Conservation (phyloP, 352 stramenopile genomes). For the Salisapilia sapeloensis region DNA sequence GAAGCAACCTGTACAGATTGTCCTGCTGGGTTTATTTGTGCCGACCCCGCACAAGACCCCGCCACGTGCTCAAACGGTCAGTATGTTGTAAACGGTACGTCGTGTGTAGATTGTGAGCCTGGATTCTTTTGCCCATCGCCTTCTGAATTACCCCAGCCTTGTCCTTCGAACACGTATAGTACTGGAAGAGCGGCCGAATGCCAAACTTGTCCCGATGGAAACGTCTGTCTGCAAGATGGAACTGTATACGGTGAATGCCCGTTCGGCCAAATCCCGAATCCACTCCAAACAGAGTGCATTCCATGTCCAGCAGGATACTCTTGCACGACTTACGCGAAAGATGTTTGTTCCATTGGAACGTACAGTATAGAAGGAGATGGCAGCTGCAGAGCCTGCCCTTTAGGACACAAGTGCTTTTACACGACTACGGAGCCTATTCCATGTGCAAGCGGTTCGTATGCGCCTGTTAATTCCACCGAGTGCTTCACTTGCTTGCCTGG, state of each 20-base stretch:
- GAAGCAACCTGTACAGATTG: slow-evolving; percentile 20
- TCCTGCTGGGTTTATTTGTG: slow-evolving; percentile 25
- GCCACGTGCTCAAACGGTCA: slow-evolving; percentile 9
- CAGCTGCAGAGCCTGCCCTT: slow-evolving; percentile 24
- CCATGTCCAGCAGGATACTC: slow-evolving; percentile 22
- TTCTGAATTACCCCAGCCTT: slow-evolving; percentile 9
- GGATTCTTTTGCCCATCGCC: slow-evolving; percentile 19
- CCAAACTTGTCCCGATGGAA: slow-evolving; percentile 21
- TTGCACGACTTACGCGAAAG: slow-evolving; percentile 10
- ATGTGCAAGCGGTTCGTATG: slow-evolving; percentile 16
- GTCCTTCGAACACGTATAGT: slow-evolving; percentile 8
- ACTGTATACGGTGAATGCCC: slow-evolving; percentile 10
- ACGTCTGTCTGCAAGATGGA: slow-evolving; percentile 12
- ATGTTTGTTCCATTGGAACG: slow-evolving; percentile 10
- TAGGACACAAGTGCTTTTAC: slow-evolving; percentile 19
- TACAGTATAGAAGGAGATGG: slow-evolving; percentile 23
- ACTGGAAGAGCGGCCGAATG: slow-evolving; percentile 15
- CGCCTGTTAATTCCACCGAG: slow-evolving; percentile 8
- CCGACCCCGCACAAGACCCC: slow-evolving; percentile 5
- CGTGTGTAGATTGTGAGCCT: slow-evolving; percentile 11
- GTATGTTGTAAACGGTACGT: slow-evolving; percentile 9
- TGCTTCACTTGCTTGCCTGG: slow-evolving; percentile 24
- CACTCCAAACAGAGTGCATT: slow-evolving; percentile 19
- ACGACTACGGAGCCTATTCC: slow-evolving; percentile 13
- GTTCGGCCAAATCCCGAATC: slow-evolving; percentile 20